Evolutionary conservation across 495 filamentous ascomycete species (phyloP).

Genomic region (Trichoderma virens): DNA sequence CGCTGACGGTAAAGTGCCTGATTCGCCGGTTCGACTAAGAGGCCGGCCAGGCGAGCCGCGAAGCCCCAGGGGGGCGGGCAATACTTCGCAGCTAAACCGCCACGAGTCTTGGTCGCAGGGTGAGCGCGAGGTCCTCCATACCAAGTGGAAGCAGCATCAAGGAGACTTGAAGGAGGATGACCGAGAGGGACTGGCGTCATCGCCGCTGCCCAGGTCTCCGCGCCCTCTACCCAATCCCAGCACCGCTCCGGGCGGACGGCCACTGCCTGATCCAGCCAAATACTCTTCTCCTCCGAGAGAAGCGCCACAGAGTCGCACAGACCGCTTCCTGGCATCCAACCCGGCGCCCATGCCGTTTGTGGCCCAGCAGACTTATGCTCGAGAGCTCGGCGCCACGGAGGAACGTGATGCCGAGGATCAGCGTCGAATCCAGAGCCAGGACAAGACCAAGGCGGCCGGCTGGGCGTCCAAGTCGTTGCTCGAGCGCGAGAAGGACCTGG

Average conservation of each 20-base stretch:
- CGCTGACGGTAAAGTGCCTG: not conserved
- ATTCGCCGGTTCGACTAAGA: not conserved
- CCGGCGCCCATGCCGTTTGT: slow-evolving; percentile 27
- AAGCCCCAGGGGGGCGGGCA: slow-evolving; percentile 16
- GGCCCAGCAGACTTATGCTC: slow-evolving; percentile 45
- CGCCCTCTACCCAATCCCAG: slow-evolving; percentile 8
- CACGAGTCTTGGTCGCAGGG: slow-evolving; percentile 62
- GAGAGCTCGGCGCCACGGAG: slow-evolving; percentile 47
- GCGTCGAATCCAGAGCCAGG: slow-evolving; percentile 53
- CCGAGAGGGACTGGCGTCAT: not conserved
- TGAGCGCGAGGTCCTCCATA: slow-evolving; percentile 66
- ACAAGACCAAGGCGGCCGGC: slow-evolving; percentile 63
- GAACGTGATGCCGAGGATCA: slow-evolving; percentile 65
- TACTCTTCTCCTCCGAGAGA: slow-evolving; percentile 20
- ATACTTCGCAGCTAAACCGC: slow-evolving; percentile 46
- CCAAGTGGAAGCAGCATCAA: slow-evolving; percentile 56
- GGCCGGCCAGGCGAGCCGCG: slow-evolving; percentile 10
- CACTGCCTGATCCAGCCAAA: slow-evolving; percentile 25
- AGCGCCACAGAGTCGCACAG: slow-evolving; percentile 30
- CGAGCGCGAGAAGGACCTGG: slow-evolving; percentile 92
- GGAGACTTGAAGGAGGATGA: slow-evolving; percentile 26
- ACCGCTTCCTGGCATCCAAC: slow-evolving; percentile 35
- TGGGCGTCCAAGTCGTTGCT: slow-evolving; percentile 77
- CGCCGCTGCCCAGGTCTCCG: not conserved
- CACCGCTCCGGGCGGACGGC: slow-evolving; percentile 14